Evolutionary conservation across 164 flowering plant genomes (phyloP), one percentile per base, ranked within the genome.

Genomic region (Vitis cinerea): DNA sequence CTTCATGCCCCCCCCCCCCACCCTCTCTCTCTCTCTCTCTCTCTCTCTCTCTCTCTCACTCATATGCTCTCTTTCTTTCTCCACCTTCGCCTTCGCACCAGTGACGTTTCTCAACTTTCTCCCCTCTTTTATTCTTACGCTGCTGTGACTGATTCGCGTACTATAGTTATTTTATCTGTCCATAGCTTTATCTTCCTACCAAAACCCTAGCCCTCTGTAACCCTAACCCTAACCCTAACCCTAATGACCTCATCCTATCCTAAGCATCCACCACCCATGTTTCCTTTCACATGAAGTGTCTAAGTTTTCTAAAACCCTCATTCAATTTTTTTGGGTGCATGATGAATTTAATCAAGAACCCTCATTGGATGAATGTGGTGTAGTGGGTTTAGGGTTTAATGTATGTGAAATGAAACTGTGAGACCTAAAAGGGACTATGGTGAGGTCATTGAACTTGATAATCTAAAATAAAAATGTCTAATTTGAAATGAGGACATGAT

Each of bases 101-200:
- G 67, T 74, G 68, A 56, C 61, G 70, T 67, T 64, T 50, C 47
- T 68, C 48, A 5, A 19, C 49, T 53, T 44, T 56, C 47, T 62
- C 11, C 9, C 51, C 7, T 49, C 63, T 60, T 64, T 66, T 70
- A 57, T 61, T 75, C 70, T 70, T 66, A 75, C 67, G 73, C 77
- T 69, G 61, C 64, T 64, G 66, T 49, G 77, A 74, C 70, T 60
- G 73, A 69, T 70, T 74, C 73, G 69, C 66, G 73, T 65, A 69
- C 72, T 23, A 23, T 49, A 59, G 27, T 23, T 23, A 23, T 13
- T 10, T 19, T 54, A 17, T 17, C 50, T 54, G 2, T 37, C 11
- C 9, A 50, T 2, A 48, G 9, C 50, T 31, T 51, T 29, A 51
- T 50, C 52, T 50, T 13, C 13, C n/a, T 62, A 1, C 44, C 13